A percentile compares a stretch with the other conserved stretches of the same genome.
phyloP scores from a whole-genome alignment of 1,284 basidiomycete species.

The Macrocybe sp. region DNA sequence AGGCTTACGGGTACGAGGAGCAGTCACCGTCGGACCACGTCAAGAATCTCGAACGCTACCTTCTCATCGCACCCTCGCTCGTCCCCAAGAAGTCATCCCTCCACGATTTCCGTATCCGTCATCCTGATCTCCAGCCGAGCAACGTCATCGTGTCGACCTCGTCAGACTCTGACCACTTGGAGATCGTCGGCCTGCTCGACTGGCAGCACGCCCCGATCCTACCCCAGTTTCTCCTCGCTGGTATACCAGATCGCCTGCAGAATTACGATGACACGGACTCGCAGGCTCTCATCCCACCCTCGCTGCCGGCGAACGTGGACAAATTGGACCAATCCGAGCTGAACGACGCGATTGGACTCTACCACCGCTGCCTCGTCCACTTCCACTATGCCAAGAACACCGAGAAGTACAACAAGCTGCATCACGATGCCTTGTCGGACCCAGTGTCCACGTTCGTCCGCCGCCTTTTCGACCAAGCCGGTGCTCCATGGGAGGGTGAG shows the following conservation, averaged over 20 bases:
- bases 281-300: constrained; percentile 27
- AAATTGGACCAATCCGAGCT: constrained; percentile 25
- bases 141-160: constrained; percentile 34
- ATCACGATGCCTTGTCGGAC: constrained; percentile 33
- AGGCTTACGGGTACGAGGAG: constrained; percentile 38
- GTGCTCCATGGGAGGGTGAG: constrained; percentile 43
- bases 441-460: constrained; percentile 24
- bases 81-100: constrained; percentile 27
- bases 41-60: constrained; percentile 33
- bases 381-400: constrained; percentile 42
- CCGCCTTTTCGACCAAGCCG: constrained; percentile 36
- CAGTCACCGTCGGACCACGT: constrained; percentile 43
- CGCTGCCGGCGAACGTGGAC: constrained; percentile 32
- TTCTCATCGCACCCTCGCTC: constrained; percentile 32
- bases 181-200: constrained; percentile 32
- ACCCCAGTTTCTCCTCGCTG: constrained; percentile 41
- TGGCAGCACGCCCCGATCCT: constrained; percentile 25
- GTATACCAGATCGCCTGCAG: constrained; percentile 37
- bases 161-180: constrained; percentile 23
- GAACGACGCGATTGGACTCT: constrained; percentile 24
- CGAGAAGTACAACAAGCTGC: constrained; percentile 35
- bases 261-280: constrained; percentile 35
- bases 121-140: constrained; percentile 37
- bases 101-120: constrained; percentile 36
- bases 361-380: constrained; percentile 39